phyloP scores from a whole-genome alignment of 768 basidiomycete genomes.

The Lentinula detonsa region DNA sequence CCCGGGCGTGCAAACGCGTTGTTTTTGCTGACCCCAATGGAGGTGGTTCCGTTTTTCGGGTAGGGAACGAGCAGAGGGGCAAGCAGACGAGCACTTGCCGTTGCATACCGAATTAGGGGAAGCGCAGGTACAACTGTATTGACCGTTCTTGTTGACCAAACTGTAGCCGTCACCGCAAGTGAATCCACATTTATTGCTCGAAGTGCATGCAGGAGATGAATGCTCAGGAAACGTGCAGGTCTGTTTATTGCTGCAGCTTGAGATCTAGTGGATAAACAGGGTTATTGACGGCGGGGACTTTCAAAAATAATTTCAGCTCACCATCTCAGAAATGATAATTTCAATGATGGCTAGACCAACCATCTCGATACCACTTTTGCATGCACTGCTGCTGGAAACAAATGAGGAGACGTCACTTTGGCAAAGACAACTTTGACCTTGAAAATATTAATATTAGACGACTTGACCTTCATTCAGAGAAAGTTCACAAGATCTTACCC shows the following conservation, averaged over 20 bases:
- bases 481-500: not conserved
- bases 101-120: constrained; percentile 22
- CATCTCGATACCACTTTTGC: not conserved
- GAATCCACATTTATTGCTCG: constrained; percentile 23
- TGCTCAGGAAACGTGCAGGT: constrained; percentile 23
- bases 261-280: constrained; percentile 15
- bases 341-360: not conserved
- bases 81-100: constrained; percentile 18
- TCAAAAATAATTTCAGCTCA: not conserved
- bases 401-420: not conserved
- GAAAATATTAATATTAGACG: not conserved
- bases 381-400: not conserved
- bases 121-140: constrained; percentile 18
- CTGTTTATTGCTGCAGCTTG: constrained; percentile 5
- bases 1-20: constrained; percentile 18
- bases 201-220: constrained; percentile 16
- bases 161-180: constrained; percentile 22
- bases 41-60: constrained; percentile 10
- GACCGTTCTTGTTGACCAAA: not conserved
- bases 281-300: not conserved
- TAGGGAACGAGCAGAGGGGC: constrained; percentile 2
- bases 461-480: not conserved
- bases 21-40: constrained; percentile 15
- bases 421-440: not conserved
- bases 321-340: not conserved